phyloP scores from a whole-genome alignment of 176 grass and related monocot genomes.

The Typha latifolia region DNA sequence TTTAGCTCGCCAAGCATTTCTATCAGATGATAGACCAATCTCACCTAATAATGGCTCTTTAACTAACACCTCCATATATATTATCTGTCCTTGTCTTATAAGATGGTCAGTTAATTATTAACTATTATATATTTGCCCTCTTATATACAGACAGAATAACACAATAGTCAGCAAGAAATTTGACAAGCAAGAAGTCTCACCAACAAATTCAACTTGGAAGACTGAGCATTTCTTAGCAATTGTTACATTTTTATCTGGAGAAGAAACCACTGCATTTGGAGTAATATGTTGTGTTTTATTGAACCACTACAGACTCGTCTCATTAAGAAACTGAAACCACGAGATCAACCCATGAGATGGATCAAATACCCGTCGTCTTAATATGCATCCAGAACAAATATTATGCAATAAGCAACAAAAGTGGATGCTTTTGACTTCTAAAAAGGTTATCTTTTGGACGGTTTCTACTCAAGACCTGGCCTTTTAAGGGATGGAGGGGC shows the following conservation, averaged over 20 bases:
- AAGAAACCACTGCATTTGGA: conserved; percentile 83
- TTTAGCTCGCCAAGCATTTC: no score
- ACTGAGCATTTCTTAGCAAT: conserved; percentile 89
- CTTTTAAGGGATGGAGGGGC: conserved; percentile 95
- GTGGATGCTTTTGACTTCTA: background rate
- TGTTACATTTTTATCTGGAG: conserved; percentile 88
- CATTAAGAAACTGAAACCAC: conserved; percentile 75
- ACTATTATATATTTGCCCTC: no score
- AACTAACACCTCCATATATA: no score
- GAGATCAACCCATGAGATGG: background rate
- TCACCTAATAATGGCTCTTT: no score
- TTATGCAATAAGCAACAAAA: background rate
- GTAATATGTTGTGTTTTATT: conserved; percentile 67
- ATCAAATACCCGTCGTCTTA: no score
- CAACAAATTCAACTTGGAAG: conserved; percentile 99
- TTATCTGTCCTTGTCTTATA: no score
- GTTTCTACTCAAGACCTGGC: conserved; percentile 42
- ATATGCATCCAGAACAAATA: no score
- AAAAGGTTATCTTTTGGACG: no score
- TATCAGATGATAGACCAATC: no score
- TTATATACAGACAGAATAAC: background rate
- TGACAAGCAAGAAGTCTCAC: conserved; percentile 30
- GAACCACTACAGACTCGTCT: conserved; percentile 97
- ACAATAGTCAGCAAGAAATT: background rate
- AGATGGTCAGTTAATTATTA: no score